Evolutionary conservation across 2,329 filamentous ascomycete genomes (phyloP), one percentile per base, ranked within the genome.

Genomic region (Aspergillus ruber): DNA sequence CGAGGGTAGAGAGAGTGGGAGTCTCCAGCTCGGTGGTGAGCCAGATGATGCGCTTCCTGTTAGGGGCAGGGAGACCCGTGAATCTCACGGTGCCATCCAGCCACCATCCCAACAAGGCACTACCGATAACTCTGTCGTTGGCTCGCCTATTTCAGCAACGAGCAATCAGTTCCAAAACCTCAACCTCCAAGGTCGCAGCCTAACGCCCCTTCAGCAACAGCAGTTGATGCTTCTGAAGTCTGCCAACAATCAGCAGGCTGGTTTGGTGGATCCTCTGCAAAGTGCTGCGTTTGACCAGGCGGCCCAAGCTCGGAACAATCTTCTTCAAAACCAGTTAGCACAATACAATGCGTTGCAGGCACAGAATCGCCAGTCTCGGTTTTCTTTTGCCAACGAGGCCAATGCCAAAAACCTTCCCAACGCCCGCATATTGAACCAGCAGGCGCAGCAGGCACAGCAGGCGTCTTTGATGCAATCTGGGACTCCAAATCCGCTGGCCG

Each of bases 21-120:
- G 91, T 64, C 76, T 93, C 49, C 90, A 94, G 49, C 77, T 97
- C 15, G 91, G 91, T 48, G 91, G 91, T 39, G 91, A 97, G 64
- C 91, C 91, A 0, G 91, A 97, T 64, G 89, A 95, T 56, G 78
- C 80, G 52, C 84, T 88, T 18, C 69, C 63, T 4, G 59, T 65
- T 0, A 60, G 68, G 45, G 63, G 61, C 48, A 52, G 75, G 15
- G 79, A 81, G 43, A 69, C 69, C 35, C 73, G 78, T 56, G 79
- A 83, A 51, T 79, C 83, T 43, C 81, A 82, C 50, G 75, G 79
- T 50, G 82, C 81, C 10, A 83, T 88, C 6, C 88, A 90, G 59
- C 84, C 86, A 2, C 88, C 90, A 8, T 86, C 88, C 29, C 86
- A 90, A 60, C 80, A 86, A 57, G 75, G 74, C 23, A 71, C 74